Evolutionary conservation across 805 yeast species (phyloP), one percentile per base, ranked within the genome.

Genomic region (Wickerhamiella lipophila): DNA sequence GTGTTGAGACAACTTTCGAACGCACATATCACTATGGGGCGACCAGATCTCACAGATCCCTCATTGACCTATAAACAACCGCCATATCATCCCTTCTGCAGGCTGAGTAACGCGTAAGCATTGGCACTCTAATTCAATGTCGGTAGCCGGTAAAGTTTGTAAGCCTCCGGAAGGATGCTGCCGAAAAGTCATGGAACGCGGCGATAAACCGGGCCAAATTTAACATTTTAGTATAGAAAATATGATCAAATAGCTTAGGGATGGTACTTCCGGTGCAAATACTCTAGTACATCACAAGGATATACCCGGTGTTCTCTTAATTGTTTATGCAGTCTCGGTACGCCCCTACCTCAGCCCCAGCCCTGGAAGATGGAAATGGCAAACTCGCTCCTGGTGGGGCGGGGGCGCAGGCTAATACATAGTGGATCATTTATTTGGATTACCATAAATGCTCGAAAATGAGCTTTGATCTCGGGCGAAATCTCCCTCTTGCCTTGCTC

Each of bases 291-390:
- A 15, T 15, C 11, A 9, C 38, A 3, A 9, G 19, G 19, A n/a
- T 32, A 6, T 32, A 6, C n/a, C 19, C 19, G 6, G 7, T 7
- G 19, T 7, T 19, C 38, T 18, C 7, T 15, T 32, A 16, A 32
- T 15, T 32, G 21, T 32, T 15, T 15, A 32, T 32, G 38, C 38
- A 32, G 38, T 32, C 38, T 32, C 38, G 38, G 38, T 32, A 32
- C 38, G 38, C 38, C 38, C 38, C 38, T 32, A 6, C 9, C 38
- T 19, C 19, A 32, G 38, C 19, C 38, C 38, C 38, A 32, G 38
- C 38, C 38, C 38, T 32, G 38, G 38, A 32, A 32, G 15, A 32
- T 32, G 38, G 21, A 13, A n/a, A 16, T 7, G 21, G 38, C 15
- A 4, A 19, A 15, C 19, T 3, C 19, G 6, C 38, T 29, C 11